Percentiles rank a stretch among this genome's conserved stretches.
These are phyloP conservation scores for Tricholoma saponaceum DNA, from an alignment of 768 basidiomycete genomes.

Conservation along the genomic window DNA sequence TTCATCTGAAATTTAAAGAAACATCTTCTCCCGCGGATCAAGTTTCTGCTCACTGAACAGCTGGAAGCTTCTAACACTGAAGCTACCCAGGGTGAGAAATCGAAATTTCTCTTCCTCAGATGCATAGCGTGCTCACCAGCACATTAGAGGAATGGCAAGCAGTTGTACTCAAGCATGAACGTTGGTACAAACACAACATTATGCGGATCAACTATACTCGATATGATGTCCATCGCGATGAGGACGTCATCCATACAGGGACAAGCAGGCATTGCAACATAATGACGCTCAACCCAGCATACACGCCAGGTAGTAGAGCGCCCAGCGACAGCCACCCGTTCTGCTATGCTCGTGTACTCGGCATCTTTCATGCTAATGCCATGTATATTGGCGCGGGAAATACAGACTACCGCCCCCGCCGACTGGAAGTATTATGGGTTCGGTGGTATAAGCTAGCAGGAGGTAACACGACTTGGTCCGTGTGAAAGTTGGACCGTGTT, in stretches of 20 bases:
- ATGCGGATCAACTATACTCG: not conserved
- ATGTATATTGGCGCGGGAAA: not conserved
- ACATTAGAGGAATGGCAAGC: not conserved
- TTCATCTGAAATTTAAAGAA: slow-evolving; percentile 2
- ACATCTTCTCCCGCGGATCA: not conserved
- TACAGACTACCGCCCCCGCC: not conserved
- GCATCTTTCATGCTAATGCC: not conserved
- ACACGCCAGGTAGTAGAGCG: not conserved
- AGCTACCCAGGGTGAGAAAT: not conserved
- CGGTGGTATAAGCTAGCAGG: not conserved
- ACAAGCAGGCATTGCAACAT: not conserved
- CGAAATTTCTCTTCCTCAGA: not conserved
- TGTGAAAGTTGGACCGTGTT: not conserved
- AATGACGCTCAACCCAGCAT: not conserved
- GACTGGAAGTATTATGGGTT: not conserved
- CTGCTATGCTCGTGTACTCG: slow-evolving; percentile 1
- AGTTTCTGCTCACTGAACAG: not conserved
- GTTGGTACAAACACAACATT: not conserved
- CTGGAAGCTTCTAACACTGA: not conserved
- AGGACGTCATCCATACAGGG: not conserved
- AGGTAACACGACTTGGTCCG: not conserved
- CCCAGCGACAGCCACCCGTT: not conserved
- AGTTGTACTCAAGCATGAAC: not conserved
- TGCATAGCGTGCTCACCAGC: not conserved
- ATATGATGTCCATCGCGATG: not conserved